Percentiles rank a stretch among this genome's conserved stretches.
phyloP scores from a whole-genome alignment of 2,329 filamentous ascomycete genomes.

The Scedosporium boydii region DNA sequence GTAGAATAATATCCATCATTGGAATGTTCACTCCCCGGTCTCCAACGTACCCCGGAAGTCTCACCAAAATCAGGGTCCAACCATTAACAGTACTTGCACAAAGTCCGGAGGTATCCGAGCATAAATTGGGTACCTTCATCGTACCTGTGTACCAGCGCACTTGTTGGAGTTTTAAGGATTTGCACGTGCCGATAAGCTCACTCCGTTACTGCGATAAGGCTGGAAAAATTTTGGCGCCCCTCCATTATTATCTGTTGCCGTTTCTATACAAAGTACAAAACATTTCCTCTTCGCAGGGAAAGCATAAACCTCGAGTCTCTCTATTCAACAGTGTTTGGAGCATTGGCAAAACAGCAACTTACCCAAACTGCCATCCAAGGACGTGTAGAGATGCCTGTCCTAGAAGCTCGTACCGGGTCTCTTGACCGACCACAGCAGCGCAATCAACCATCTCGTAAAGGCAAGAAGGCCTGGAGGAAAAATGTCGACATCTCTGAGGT shows the following conservation, averaged over 20 bases:
- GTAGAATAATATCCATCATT: background rate
- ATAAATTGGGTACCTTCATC: too few relatives aligned
- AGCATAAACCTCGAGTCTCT: too few relatives aligned
- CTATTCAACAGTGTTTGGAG: too few relatives aligned
- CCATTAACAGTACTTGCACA: background rate
- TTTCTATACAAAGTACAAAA: too few relatives aligned
- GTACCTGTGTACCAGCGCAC: background rate
- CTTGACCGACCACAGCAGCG: constrained; percentile 64
- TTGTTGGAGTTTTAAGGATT: background rate
- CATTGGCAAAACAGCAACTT: background rate
- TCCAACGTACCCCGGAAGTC: too few relatives aligned
- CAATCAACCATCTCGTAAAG: constrained; percentile 87
- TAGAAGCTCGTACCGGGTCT: constrained; percentile 37
- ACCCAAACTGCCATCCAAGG: background rate
- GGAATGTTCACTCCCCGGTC: background rate
- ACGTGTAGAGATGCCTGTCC: constrained; percentile 38
- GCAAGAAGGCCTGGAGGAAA: constrained; percentile 98
- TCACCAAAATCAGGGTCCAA: background rate
- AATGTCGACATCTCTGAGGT: constrained; percentile 91
- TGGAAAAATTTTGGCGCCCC: constrained; percentile 1
- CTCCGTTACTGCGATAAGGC: constrained; percentile 1
- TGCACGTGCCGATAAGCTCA: constrained; percentile 3
- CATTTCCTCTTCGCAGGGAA: too few relatives aligned
- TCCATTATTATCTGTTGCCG: background rate
- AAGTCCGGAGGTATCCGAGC: background rate